Base-by-base conservation (phyloP, 352 stramenopile genomes). In the Globisporangium apiculatum region DNA sequence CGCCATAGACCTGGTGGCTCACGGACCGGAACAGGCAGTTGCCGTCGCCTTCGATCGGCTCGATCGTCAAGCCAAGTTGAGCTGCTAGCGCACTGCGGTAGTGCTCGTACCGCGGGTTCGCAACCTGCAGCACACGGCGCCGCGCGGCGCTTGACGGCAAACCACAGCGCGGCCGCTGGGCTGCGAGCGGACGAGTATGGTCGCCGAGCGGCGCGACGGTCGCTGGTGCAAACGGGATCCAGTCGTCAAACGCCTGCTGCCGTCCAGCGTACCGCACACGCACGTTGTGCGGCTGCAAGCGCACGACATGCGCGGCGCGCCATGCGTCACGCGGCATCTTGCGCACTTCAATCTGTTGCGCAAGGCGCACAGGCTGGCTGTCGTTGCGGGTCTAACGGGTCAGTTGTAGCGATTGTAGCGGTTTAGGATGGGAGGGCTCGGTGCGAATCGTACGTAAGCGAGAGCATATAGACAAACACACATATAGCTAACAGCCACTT, bases 11-110 rank as follows among this genome's bases (percentile, higher is more conserved):
- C 72, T 99, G 97, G 61, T 99, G 86, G 55, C 86, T 94, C 40
- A 99, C 89, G 4, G 96, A 88, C 15, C 96, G 92, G 68, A 99
- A 99, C 10, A 99, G 71, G 66, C 97, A 99, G 72, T 99, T 99
- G 37, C 97, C 97, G 67, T 99, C 97, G 7, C 95, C 93, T 57
- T 96, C 79, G 51, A 98, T 87, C 9, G 75, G 58, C 58, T 72
- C 66, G 58, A 92, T 82, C 5, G 62, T 11, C 71, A 69, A 18
- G 83, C 45, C 5, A 17, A 35, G 57, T 31, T 31, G 24, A 1
- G 61, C 54, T 14, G 61, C 56, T 37, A 94, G 56, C 11, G 79
- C 77, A 35, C 83, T 64, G 7, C 69, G 75, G 53, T 94, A 94
- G 56, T 91, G 81, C 31, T 72, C 65, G 65, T 89, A 94, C 37